A percentile compares a stretch with the other conserved stretches of the same genome.
These are phyloP conservation scores for Nemania sp. DNA, from an alignment of 2,329 filamentous ascomycete genomes.

Conservation along the genomic window DNA sequence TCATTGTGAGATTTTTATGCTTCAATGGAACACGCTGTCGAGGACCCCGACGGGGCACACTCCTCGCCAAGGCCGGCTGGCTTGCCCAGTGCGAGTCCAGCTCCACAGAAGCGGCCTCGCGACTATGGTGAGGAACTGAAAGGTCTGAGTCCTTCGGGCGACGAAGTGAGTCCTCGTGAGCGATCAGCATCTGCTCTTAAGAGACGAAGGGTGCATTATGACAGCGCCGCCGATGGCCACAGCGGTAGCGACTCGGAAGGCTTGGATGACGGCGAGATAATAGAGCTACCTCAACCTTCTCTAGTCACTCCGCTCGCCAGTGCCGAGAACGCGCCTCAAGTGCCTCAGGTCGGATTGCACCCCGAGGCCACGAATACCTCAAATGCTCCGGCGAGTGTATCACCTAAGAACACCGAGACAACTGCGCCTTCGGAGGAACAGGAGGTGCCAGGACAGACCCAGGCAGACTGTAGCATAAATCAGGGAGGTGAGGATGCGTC, in stretches of 20 bases:
- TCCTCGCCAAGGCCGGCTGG: not conserved
- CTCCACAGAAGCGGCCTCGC: conserved; percentile 36
- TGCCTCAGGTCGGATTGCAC: conserved; percentile 1
- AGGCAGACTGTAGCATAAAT: conserved; percentile 1
- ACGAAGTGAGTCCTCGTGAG: conserved; percentile 29
- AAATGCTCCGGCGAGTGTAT: conserved; percentile 4
- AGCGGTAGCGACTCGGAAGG: conserved; percentile 30
- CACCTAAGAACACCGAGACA: conserved; percentile 31
- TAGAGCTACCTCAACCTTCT: conserved; percentile 32
- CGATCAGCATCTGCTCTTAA: conserved; percentile 28
- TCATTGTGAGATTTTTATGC: conserved; percentile 9
- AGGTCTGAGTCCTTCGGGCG: conserved; percentile 35
- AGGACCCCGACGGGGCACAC: not conserved
- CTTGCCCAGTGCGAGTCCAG: conserved; percentile 3
- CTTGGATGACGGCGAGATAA: conserved; percentile 43
- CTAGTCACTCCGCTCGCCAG: not conserved
- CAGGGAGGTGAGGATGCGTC: not conserved
- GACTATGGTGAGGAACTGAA: conserved; percentile 41
- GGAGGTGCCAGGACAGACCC: not conserved
- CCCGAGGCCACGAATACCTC: not conserved
- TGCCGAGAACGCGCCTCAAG: not conserved
- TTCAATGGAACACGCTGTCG: conserved; percentile 16
- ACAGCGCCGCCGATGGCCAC: conserved; percentile 1
- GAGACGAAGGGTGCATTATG: conserved; percentile 29
- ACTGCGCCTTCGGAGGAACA: not conserved